Conservation (phyloP, 805 yeast genomes). For the Ogataea paraovalis region DNA sequence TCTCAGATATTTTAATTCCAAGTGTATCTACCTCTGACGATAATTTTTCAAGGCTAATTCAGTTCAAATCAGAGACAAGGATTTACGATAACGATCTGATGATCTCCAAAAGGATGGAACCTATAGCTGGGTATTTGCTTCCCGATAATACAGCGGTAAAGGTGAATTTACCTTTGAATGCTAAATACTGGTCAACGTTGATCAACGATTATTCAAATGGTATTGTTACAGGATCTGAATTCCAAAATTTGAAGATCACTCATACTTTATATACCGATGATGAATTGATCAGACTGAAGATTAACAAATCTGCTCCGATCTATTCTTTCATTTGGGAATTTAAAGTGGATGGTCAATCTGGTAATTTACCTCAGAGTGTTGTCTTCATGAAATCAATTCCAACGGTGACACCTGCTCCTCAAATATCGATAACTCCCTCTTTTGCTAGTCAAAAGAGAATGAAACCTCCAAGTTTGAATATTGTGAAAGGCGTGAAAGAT, state of each 20-base stretch:
- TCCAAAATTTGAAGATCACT: slow-evolving; percentile 23
- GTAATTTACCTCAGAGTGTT: slow-evolving; percentile 25
- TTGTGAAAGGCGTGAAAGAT: neutral
- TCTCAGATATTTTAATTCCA: slow-evolving; percentile 15
- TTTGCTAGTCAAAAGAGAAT: slow-evolving; percentile 2
- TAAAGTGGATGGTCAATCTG: slow-evolving; percentile 12
- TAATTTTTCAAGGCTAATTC: slow-evolving; percentile 26
- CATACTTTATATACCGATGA: slow-evolving; percentile 30
- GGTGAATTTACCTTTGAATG: slow-evolving; percentile 29
- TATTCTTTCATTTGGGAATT: slow-evolving; percentile 33
- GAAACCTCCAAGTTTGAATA: slow-evolving; percentile 2
- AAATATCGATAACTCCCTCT: slow-evolving; percentile 1
- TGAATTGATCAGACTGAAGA: slow-evolving; percentile 18
- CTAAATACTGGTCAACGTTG: slow-evolving; percentile 31
- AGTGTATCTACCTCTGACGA: slow-evolving; percentile 7
- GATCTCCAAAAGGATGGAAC: slow-evolving; percentile 25
- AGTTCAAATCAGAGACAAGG: slow-evolving; percentile 25
- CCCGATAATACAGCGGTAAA: slow-evolving; percentile 19
- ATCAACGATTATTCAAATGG: slow-evolving; percentile 32
- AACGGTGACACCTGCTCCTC: neutral
- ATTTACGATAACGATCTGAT: slow-evolving; percentile 22
- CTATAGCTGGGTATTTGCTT: slow-evolving; percentile 26
- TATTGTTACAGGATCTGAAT: slow-evolving; percentile 16
- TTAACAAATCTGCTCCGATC: slow-evolving; percentile 17
- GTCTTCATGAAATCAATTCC: slow-evolving; percentile 10